phyloP scores from a whole-genome alignment of 345 rosid genomes.

The Moricandia moricandioides region DNA sequence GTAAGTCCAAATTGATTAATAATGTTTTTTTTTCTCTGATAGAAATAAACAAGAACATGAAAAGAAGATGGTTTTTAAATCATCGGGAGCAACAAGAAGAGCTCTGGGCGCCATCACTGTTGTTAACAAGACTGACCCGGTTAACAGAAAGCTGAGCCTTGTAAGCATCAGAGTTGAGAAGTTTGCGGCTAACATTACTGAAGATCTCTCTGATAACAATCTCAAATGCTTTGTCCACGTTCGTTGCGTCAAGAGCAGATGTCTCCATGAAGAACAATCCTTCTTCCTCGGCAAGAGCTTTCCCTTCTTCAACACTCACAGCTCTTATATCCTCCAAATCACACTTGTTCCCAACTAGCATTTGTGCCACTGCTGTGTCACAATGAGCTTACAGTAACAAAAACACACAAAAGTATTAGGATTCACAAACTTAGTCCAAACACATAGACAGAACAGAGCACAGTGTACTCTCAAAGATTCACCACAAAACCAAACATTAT shows the following conservation, averaged over 20 bases:
- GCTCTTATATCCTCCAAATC: conserved; percentile 81
- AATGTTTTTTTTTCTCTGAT: background rate
- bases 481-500: background rate
- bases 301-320: conserved; percentile 69
- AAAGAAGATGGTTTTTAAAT: conserved; percentile 1
- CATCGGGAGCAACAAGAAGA: conserved; percentile 53
- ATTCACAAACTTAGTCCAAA: background rate
- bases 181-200: conserved; percentile 63
- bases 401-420: background rate
- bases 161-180: conserved; percentile 56
- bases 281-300: conserved; percentile 73
- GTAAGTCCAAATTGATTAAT: background rate
- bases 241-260: conserved; percentile 79
- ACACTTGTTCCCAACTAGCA: conserved; percentile 94
- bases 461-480: background rate
- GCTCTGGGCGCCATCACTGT: conserved; percentile 39
- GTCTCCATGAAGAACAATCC: conserved; percentile 93
- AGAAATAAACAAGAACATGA: background rate
- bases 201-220: conserved; percentile 79
- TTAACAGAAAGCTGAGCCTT: conserved; percentile 55
- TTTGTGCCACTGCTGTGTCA: conserved; percentile 65
- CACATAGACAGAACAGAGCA: background rate
- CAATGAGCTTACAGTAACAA: conserved; percentile 64
- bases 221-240: conserved; percentile 89
- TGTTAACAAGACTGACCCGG: conserved; percentile 61